A percentile compares a stretch with the other conserved stretches of the same genome.
These are phyloP conservation scores for Coemansia sp. DNA, from an alignment of 371 early-diverging fungal genomes.

Conservation along the genomic window DNA sequence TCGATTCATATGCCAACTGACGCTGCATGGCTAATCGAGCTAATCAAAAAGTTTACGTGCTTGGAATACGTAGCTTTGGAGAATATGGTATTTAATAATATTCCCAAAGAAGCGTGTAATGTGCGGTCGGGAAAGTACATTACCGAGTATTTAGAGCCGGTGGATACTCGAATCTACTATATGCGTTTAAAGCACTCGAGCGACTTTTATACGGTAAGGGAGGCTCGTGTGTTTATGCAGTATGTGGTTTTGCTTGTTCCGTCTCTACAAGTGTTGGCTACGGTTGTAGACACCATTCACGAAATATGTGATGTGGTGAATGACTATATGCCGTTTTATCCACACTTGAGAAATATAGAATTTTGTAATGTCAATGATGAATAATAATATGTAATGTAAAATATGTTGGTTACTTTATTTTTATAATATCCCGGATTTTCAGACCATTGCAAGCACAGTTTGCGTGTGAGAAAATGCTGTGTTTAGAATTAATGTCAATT, in stretches of 20 bases:
- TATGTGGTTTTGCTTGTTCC: background rate
- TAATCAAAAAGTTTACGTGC: background rate
- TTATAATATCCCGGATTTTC: no score
- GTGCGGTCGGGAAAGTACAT: constrained; percentile 6
- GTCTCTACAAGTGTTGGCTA: background rate
- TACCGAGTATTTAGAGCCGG: background rate
- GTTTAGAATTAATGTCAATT: background rate
- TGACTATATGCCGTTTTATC: constrained; percentile 5
- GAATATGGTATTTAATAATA: background rate
- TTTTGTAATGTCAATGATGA: background rate
- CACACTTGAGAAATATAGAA: background rate
- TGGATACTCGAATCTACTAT: background rate
- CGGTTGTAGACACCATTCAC: background rate
- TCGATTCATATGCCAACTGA: background rate
- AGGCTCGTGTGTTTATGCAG: background rate
- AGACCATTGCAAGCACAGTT: no score
- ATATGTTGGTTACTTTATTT: no score
- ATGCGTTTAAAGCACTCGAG: background rate
- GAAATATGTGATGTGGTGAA: background rate
- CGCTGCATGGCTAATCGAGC: background rate
- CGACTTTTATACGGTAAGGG: background rate
- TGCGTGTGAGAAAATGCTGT: no score
- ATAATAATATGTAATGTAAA: no score
- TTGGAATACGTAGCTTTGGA: background rate
- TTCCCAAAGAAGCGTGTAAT: background rate